phyloP scores from a whole-genome alignment of 306 rosid species.

The Phaseolus lunatus region DNA sequence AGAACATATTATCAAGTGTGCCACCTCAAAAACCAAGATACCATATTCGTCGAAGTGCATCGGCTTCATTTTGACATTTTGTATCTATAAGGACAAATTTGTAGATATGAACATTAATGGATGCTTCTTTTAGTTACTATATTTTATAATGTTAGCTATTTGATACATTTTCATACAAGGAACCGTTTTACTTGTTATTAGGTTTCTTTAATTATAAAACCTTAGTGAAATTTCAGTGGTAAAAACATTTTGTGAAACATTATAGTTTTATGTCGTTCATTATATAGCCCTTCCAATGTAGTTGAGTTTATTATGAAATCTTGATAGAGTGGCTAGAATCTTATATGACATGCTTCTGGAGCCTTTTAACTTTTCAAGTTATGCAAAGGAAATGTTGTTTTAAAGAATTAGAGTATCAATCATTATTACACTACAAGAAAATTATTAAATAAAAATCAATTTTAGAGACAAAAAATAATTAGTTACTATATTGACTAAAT shows the following conservation, averaged over 20 bases:
- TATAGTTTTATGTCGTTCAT: too few relatives aligned
- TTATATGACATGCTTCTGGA: not conserved
- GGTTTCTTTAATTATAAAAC: not conserved
- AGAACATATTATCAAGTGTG: conserved; percentile 61
- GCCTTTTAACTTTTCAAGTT: not conserved
- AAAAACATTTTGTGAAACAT: too few relatives aligned
- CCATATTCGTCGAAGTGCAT: conserved; percentile 85
- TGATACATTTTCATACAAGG: conserved; percentile 49
- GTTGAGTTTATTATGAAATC: conserved; percentile 7
- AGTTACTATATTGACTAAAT: too few relatives aligned
- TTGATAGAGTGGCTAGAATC: not conserved
- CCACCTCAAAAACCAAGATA: conserved; percentile 82
- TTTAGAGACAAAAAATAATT: too few relatives aligned
- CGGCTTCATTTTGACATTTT: conserved; percentile 68
- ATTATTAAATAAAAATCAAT: too few relatives aligned
- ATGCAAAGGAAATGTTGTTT: not conserved
- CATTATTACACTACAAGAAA: too few relatives aligned
- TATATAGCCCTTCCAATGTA: conserved; percentile 1
- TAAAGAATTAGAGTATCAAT: too few relatives aligned
- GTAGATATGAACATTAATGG: conserved; percentile 46
- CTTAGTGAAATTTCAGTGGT: too few relatives aligned
- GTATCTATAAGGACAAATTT: conserved; percentile 39
- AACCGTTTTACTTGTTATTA: conserved; percentile 39
- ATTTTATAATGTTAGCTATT: conserved; percentile 32
- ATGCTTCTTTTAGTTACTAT: conserved; percentile 27